These are phyloP conservation scores for Starmerella vaccinii DNA, from an alignment of 805 yeast species.

Conservation along the genomic window DNA sequence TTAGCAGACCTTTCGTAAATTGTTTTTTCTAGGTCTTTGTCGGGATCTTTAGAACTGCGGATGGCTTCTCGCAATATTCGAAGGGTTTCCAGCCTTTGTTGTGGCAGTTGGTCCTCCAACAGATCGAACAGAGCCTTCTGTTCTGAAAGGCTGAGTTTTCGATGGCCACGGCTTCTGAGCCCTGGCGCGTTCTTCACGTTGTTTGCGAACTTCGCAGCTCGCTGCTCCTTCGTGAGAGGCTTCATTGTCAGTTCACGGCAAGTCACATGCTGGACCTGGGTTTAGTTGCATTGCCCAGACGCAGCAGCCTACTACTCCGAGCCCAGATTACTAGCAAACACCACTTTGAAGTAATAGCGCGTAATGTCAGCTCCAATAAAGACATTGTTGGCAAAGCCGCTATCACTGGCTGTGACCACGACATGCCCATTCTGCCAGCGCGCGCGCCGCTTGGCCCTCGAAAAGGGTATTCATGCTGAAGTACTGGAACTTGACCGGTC, in stretches of 20 bases:
- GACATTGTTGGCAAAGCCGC: constrained; percentile 16
- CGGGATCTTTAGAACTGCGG: not conserved
- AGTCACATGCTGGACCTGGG: not conserved
- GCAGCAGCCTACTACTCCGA: no score
- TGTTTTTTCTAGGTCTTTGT: not conserved
- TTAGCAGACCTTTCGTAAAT: constrained; percentile 9
- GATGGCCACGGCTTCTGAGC: constrained; percentile 15
- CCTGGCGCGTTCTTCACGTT: not conserved
- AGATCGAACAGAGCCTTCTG: constrained; percentile 9
- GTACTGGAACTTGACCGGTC: constrained; percentile 50
- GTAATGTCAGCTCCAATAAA: constrained; percentile 8
- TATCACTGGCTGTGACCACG: constrained; percentile 22
- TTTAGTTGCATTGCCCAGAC: no score
- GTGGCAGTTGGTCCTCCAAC: not conserved
- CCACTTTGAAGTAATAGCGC: no score
- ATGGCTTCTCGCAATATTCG: constrained; percentile 17
- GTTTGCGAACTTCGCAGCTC: constrained; percentile 14
- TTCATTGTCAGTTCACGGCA: not conserved
- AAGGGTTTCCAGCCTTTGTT: constrained; percentile 2
- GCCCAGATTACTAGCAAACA: no score
- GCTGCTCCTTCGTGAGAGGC: constrained; percentile 12
- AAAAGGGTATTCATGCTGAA: constrained; percentile 17
- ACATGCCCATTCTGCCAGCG: constrained; percentile 26
- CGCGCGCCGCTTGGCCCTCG: constrained; percentile 21
- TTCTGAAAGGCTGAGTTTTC: constrained; percentile 6